Base-by-base conservation (phyloP, 108 stramenopile genomes). In the Cyclotella distinguenda region DNA sequence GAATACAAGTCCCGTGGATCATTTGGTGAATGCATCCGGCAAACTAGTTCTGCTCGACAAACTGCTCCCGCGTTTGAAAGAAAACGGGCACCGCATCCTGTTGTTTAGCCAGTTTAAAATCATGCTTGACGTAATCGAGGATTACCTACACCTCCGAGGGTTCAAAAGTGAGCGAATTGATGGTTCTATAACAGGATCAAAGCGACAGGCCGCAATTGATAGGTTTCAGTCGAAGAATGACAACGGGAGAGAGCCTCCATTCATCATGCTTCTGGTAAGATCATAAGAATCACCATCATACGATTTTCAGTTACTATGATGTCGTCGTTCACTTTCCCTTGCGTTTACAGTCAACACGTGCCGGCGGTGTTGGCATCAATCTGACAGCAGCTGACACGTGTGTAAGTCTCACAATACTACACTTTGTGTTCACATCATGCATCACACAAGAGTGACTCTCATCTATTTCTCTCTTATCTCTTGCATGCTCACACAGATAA, bases 51-150 rank as follows among this genome's bases (percentile, higher is more conserved):
- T 99, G 13, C 85, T 99, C 28, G 99, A 98, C 73, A 98, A 98
- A 64, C 87, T 99, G 23, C 80, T 99, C 13, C 97, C 97, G 2
- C 85, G 89, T 25, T 82, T 99, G 30, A 82, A 87, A 49, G 83
- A 79, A 18, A 94, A 94, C 51, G 96, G 97, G 1, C 98, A 98
- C 66, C 86, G 96, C 13, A 80, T 98, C 7, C 76, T 99, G 33
- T 79, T 99, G 15, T 99, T 99, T 75, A 87, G 83, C 22, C 99
- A 99, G 67, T 98, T 99, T 84, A 95, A 95, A 48, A 90, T 97
- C 15, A 96, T 99, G 93, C 85, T 99, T 63, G 96, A 98, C 68
- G 87, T 99, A 28, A 74, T 99, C 19, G 97, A 97, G 63, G 98
- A 98, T 42, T 99, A 95, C 67, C 80, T 97, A 6, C 30, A 71